Base-by-base conservation (phyloP, 2,329 filamentous ascomycete genomes). In the Hymenoscyphus albidus region DNA sequence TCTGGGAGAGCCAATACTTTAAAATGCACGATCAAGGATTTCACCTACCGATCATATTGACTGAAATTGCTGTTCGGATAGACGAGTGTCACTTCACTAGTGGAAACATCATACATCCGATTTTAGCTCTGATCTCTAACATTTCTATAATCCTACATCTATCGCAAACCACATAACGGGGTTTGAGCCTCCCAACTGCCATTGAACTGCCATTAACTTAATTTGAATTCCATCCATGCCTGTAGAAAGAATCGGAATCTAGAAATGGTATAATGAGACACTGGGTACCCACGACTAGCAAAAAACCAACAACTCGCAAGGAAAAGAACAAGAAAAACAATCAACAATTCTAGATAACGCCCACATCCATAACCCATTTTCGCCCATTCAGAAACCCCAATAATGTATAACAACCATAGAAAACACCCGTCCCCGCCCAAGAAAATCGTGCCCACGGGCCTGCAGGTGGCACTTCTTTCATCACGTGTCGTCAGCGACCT, bases 191-290 rank as follows among this genome's bases (percentile, higher is more conserved):
- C 18, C 5, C n/a, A 12, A 12, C 18, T 51, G 18, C 18, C 18
- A 48, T 38, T 57, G 22, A 61, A 18, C 7, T 51, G 10, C 7
- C 9, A 12, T 51, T 51, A 6, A 51, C 5, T 7, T 51, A n/a
- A 51, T 51, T 51, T 51, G 44, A 51, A 22, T 51, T 51, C 9
- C 44, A 51, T 51, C 44, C 22, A 51, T 51, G 44, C 44, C 44
- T 51, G 44, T 51, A n/a, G 44, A 12, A 51, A 51, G 44, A 22
- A 51, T 51, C 44, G 22, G 44, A 22, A 51, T 51, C 44, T 51
- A 51, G 22, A 13, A 44, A 22, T 22, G 35, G 18, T 18, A 51
- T 3, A 22, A 51, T 18, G 44, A 51, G 44, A 22, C 44, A 7
- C 44, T 27, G 3, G 3, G 22, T 51, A 22, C 18, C 44, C 18